These are phyloP conservation scores for Calonectria multiphialidica DNA, from an alignment of 2,329 filamentous ascomycete species.

Conservation along the genomic window DNA sequence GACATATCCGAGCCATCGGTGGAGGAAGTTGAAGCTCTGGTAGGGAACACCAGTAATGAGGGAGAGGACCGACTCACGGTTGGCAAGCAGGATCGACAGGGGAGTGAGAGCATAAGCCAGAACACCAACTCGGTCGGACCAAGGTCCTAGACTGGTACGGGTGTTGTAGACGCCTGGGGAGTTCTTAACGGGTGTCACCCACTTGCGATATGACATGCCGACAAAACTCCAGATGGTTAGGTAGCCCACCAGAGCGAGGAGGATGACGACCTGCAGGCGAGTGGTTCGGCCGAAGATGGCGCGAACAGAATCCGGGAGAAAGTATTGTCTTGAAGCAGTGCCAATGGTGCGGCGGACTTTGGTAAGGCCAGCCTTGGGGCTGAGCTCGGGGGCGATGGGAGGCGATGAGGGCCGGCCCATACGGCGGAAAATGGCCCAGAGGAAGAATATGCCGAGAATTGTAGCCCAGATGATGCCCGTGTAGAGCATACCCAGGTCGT, in stretches of 20 bases:
- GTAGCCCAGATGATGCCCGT: constrained; percentile 63
- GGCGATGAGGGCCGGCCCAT: constrained; percentile 43
- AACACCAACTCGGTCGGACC: constrained; percentile 76
- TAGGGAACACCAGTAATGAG: constrained; percentile 80
- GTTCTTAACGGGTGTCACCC: constrained; percentile 76
- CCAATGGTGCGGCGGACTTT: constrained; percentile 52
- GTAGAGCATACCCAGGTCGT: constrained; percentile 64
- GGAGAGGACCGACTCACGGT: constrained; percentile 77
- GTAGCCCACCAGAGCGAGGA: constrained; percentile 70
- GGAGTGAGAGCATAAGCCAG: constrained; percentile 82
- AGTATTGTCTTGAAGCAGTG: constrained; percentile 59
- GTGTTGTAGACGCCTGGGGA: constrained; percentile 70
- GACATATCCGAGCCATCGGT: constrained; percentile 81
- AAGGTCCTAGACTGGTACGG: constrained; percentile 74
- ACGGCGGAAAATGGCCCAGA: constrained; percentile 52
- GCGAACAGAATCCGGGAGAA: constrained; percentile 71
- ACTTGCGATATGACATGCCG: constrained; percentile 75
- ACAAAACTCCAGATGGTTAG: constrained; percentile 77
- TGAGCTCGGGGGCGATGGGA: constrained; percentile 36
- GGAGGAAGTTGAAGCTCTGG: constrained; percentile 82
- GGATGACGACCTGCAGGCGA: constrained; percentile 73
- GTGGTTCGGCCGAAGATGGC: constrained; percentile 76
- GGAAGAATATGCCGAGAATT: constrained; percentile 56
- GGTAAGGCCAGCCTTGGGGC: constrained; percentile 32
- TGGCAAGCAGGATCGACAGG: constrained; percentile 75